A percentile compares a stretch with the other conserved stretches of the same genome.
Conservation (phyloP, 2,329 filamentous ascomycete species). For the Neonectria ditissima region DNA sequence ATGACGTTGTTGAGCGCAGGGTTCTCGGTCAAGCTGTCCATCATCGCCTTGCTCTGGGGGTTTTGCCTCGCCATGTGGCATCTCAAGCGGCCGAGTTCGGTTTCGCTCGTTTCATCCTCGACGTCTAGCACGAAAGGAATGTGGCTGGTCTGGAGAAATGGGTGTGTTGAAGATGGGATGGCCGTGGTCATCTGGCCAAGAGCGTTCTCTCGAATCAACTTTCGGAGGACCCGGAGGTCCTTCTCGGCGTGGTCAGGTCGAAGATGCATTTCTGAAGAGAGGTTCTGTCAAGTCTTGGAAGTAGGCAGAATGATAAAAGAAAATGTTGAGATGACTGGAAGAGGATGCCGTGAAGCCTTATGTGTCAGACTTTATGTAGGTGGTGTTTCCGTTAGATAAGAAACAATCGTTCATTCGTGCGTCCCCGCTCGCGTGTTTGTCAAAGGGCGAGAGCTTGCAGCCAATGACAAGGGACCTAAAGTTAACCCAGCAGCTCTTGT, state of each 20-base stretch:
- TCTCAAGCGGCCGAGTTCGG: constrained; percentile 60
- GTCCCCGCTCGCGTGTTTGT: constrained; percentile 2
- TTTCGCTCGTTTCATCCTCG: constrained; percentile 54
- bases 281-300: neutral
- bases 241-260: constrained; percentile 64
- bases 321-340: neutral
- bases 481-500: constrained; percentile 5
- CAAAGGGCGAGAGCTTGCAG: neutral
- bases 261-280: constrained; percentile 61
- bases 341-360: neutral
- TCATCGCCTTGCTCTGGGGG: constrained; percentile 71
- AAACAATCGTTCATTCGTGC: neutral
- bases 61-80: constrained; percentile 74
- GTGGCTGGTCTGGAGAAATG: constrained; percentile 69
- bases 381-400: neutral
- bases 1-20: constrained; percentile 45
- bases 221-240: constrained; percentile 60
- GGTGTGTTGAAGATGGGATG: constrained; percentile 61
- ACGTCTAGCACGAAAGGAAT: constrained; percentile 71
- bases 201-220: constrained; percentile 69
- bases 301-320: rapidly evolving
- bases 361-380: neutral
- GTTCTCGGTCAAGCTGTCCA: constrained; percentile 54
- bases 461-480: constrained; percentile 16
- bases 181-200: constrained; percentile 73